phyloP scores from a whole-genome alignment of 148 eudicot genomes.

The Gaultheria prostrata region DNA sequence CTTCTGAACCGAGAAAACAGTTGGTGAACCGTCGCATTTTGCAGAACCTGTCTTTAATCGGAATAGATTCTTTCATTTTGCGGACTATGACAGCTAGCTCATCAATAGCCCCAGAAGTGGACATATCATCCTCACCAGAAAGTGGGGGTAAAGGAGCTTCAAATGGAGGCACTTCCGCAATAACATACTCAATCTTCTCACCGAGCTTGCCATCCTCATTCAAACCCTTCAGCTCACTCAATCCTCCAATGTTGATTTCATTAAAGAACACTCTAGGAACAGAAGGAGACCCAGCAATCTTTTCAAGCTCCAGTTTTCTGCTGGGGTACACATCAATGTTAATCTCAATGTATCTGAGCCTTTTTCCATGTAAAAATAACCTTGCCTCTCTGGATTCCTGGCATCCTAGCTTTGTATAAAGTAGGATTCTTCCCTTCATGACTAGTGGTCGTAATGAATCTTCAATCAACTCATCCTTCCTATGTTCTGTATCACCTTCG shows the following conservation, averaged over 20 bases:
- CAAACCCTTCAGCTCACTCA: constrained; percentile 34
- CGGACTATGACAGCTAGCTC: constrained; percentile 46
- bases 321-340: constrained; percentile 45
- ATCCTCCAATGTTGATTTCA: constrained; percentile 42
- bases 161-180: constrained; percentile 34
- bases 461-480: constrained; percentile 21
- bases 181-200: constrained; percentile 48
- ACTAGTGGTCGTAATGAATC: constrained; percentile 22
- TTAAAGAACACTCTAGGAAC: constrained; percentile 55
- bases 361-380: constrained; percentile 34
- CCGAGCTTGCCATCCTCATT: constrained; percentile 40
- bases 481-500: constrained; percentile 30
- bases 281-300: constrained; percentile 39
- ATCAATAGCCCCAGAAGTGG: constrained; percentile 37
- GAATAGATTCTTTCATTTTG: constrained; percentile 39
- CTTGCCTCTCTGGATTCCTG: constrained; percentile 40
- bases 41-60: constrained; percentile 39
- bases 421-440: constrained; percentile 47
- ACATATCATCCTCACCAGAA: constrained; percentile 55
- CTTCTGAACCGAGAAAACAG: constrained; percentile 49
- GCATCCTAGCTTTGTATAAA: constrained; percentile 46
- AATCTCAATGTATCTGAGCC: constrained; percentile 45
- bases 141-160: constrained; percentile 54
- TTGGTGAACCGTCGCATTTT: constrained; percentile 47
- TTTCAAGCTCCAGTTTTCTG: constrained; percentile 44